phyloP scores from a whole-genome alignment of 2,329 filamentous ascomycete genomes.

The Fusarium falciforme region DNA sequence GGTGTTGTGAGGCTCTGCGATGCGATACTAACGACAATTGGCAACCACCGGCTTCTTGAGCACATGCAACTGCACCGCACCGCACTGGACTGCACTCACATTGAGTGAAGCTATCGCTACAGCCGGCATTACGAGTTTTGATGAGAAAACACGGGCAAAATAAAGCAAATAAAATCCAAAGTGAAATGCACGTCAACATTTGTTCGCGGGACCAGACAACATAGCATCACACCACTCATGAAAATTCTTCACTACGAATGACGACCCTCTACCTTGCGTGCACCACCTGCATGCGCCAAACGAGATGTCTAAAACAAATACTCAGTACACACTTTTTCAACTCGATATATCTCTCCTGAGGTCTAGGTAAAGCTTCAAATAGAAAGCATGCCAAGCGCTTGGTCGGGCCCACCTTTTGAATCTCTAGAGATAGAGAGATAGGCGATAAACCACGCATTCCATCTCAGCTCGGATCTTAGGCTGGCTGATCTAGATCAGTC shows the following conservation, averaged over 20 bases:
- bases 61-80: not conserved
- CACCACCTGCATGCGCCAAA: not conserved
- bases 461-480: constrained; percentile 17
- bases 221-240: not conserved
- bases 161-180: not conserved
- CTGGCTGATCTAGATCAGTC: constrained; percentile 12
- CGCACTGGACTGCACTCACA: no score
- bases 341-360: not conserved
- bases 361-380: not conserved
- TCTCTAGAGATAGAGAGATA: constrained; percentile 16
- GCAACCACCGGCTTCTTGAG: not conserved
- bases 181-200: not conserved
- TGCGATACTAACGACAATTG: not conserved
- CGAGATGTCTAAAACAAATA: no score
- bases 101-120: not conserved
- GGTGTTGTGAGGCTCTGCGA: not conserved
- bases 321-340: not conserved
- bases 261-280: fast-evolving
- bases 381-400: not conserved
- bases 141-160: not conserved
- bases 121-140: not conserved
- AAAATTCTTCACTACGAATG: not conserved
- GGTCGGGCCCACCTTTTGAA: constrained; percentile 13
- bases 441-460: constrained; percentile 21
- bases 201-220: not conserved